phyloP scores from a whole-genome alignment of 202 grass and related monocot genomes.

The Carex arenaria region DNA sequence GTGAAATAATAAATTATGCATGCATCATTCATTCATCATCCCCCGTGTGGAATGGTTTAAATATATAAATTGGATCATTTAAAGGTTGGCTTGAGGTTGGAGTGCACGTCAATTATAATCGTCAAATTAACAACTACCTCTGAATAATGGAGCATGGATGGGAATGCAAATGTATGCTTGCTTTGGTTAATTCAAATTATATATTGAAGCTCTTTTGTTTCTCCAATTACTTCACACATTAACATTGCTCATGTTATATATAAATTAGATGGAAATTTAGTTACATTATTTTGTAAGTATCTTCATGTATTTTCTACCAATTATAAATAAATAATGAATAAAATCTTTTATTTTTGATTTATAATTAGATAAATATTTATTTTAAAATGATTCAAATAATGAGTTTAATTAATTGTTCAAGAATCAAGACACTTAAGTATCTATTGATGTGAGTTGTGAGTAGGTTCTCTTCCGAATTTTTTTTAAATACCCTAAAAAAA shows the following conservation, averaged over 20 bases:
- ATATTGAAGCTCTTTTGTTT: not conserved
- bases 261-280: not conserved
- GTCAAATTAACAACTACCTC: not conserved
- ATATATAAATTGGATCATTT: not conserved
- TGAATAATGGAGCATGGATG: not conserved
- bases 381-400: not conserved
- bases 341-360: not conserved
- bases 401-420: not conserved
- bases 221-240: not conserved
- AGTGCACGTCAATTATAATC: not conserved
- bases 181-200: not conserved
- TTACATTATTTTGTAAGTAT: too few species aligned
- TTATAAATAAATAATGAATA: not conserved
- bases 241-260: not conserved
- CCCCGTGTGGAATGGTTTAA: not conserved
- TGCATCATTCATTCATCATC: not conserved
- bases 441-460: not conserved
- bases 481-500: too few species aligned
- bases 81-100: not conserved
- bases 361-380: not conserved
- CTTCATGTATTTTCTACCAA: not conserved
- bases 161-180: conserved; percentile 11
- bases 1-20: not conserved
- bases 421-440: not conserved
- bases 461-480: too few species aligned